A percentile compares a stretch with the other conserved stretches of the same genome.
phyloP scores from a whole-genome alignment of 306 rosid genomes.

The Corylus americana region DNA sequence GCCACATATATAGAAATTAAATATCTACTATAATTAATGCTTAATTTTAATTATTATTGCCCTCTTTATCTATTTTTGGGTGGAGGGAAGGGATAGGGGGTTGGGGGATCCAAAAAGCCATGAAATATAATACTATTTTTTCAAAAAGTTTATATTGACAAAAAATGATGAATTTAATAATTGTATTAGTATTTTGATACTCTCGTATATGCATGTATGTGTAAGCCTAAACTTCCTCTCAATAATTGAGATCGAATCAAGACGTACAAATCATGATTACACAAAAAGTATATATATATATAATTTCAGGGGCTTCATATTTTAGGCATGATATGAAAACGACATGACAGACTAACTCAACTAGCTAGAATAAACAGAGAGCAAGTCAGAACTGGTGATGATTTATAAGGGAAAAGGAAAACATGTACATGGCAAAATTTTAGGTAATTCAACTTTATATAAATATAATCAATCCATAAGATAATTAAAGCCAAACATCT shows the following conservation, averaged over 20 bases:
- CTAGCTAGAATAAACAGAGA: background rate
- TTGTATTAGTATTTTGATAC: too few species aligned
- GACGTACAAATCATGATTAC: too few species aligned
- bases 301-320: background rate
- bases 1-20: constrained; percentile 5
- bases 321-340: background rate
- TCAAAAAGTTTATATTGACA: too few species aligned
- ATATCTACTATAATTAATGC: background rate
- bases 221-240: too few species aligned
- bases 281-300: background rate
- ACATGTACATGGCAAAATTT: background rate
- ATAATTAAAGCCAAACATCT: background rate
- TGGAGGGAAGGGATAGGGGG: background rate
- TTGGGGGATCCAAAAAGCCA: background rate
- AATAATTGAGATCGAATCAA: too few species aligned
- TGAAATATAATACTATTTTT: background rate
- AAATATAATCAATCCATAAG: background rate
- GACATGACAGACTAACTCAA: background rate
- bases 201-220: too few species aligned
- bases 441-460: background rate
- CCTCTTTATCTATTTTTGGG: background rate
- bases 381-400: background rate
- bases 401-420: background rate
- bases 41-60: background rate
- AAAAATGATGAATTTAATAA: too few species aligned